phyloP scores from a whole-genome alignment of 208 protist genomes.

The Crithidia expoeki region DNA sequence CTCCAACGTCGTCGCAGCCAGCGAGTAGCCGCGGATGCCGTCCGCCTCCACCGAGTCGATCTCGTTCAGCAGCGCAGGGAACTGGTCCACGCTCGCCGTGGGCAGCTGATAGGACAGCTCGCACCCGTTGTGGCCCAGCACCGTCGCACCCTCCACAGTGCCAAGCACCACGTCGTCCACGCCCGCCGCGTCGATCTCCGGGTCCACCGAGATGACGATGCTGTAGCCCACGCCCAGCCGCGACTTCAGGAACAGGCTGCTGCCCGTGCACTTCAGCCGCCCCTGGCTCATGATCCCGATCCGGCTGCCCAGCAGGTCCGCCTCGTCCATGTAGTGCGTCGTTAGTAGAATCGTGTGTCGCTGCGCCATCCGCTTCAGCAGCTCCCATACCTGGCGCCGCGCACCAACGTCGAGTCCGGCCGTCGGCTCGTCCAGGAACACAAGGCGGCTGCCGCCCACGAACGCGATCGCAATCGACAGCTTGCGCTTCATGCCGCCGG shows the following conservation, averaged over 20 bases:
- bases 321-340: constrained; percentile 98
- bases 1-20: constrained; percentile 75
- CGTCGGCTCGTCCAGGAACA: constrained; percentile 92
- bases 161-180: constrained; percentile 25
- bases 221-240: constrained; percentile 63
- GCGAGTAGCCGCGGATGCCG: constrained; percentile 54
- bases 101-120: constrained; percentile 57
- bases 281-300: constrained; percentile 91
- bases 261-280: constrained; percentile 63
- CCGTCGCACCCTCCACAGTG: constrained; percentile 28
- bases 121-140: constrained; percentile 15
- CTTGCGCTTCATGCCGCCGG: constrained; percentile 89
- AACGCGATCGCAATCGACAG: constrained; percentile 87
- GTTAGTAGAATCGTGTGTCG: constrained; percentile 72
- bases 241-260: constrained; percentile 66
- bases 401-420: constrained; percentile 86
- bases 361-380: constrained; percentile 50
- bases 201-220: constrained; percentile 26
- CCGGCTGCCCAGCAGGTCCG: constrained; percentile 90
- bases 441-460: constrained; percentile 65
- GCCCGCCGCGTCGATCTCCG: constrained; percentile 13
- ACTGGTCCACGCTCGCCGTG: constrained; percentile 7
- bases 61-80: constrained; percentile 43
- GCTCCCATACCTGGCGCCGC: constrained; percentile 80
- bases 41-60: constrained; percentile 35